Base-by-base conservation (phyloP, 306 rosid species). In the Gastrolobium villosum region DNA sequence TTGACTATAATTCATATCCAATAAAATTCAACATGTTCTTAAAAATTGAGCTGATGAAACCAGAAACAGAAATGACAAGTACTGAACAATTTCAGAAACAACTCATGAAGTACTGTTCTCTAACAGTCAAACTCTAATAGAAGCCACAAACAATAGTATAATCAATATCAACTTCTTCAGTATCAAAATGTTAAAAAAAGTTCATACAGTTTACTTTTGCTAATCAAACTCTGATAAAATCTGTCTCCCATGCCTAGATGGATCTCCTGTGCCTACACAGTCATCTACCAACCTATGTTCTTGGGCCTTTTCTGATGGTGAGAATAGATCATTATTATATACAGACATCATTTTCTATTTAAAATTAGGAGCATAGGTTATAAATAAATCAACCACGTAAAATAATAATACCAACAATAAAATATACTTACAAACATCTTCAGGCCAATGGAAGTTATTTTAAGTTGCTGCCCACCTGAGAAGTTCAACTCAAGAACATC, bases 391-490 rank as follows among this genome's bases (percentile, higher is more conserved):
- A 70, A 66, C 37, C 31, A 9, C 26, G 55, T 5, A 72, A 43
- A 49, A 49, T 52, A 60, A 35, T 6, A 78, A 69, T 39, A 36
- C 15, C 5, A 71, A 77, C 41, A 36, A 11, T 57, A 61, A 69
- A 72, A 45, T 77, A 75, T 74, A 93, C 99, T 96, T 87, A 96
- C 99, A 90, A 96, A 96, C 92, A 96, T 93, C 86, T 96, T 96
- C 55, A 93, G 86, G 80, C 99, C 99, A 61, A 93, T 65, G 5
- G 99, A 96, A 5, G 99, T 87, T 79, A 96, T 93, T 90, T 93
- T 96, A 75, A 96, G 99, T 82, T 88, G 98, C 86, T 91, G 93
- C 50, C 97, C 99, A 9, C 84, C 98, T 10, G 89, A 82, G 81
- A 93, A 93, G 84, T 93, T 96, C 85, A 96, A 86, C 63, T 85